Conservation (phyloP, 2,329 filamentous ascomycete species). For the Colletotrichum lupini region DNA sequence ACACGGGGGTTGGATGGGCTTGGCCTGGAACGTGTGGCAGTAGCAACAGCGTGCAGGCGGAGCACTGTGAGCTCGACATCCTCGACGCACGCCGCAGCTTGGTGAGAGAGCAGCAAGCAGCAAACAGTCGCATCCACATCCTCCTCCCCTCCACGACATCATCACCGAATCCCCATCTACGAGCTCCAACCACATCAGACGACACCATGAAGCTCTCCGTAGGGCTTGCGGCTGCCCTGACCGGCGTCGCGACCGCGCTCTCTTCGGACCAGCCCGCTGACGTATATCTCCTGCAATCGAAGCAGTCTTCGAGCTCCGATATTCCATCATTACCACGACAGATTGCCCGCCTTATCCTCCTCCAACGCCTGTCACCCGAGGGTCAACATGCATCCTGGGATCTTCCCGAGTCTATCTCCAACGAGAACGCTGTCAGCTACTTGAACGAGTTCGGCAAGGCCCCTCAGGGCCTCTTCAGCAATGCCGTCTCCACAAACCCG, state of each 20-base stretch:
- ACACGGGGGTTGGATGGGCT: neutral
- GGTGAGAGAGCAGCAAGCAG: constrained; percentile 26
- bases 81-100: constrained; percentile 26
- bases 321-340: constrained; percentile 60
- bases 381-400: constrained; percentile 60
- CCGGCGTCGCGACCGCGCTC: constrained; percentile 50
- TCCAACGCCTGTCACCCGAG: constrained; percentile 64
- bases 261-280: constrained; percentile 54
- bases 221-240: constrained; percentile 52
- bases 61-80: constrained; percentile 19
- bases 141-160: neutral
- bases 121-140: constrained; percentile 29
- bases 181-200: constrained; percentile 1
- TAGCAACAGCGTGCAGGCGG: neutral
- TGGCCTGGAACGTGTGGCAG: neutral
- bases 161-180: constrained; percentile 7
- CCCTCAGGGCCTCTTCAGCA: constrained; percentile 62
- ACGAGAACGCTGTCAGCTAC: constrained; percentile 63
- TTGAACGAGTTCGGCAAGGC: constrained; percentile 71
- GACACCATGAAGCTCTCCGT: constrained; percentile 56
- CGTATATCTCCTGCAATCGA: constrained; percentile 63
- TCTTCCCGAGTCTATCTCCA: constrained; percentile 51
- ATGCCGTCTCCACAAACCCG: constrained; percentile 45
- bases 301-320: constrained; percentile 44
- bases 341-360: constrained; percentile 67